A percentile compares a stretch with the other conserved stretches of the same genome.
phyloP scores from a whole-genome alignment of 306 rosid genomes.

The Citrullus amarus region DNA sequence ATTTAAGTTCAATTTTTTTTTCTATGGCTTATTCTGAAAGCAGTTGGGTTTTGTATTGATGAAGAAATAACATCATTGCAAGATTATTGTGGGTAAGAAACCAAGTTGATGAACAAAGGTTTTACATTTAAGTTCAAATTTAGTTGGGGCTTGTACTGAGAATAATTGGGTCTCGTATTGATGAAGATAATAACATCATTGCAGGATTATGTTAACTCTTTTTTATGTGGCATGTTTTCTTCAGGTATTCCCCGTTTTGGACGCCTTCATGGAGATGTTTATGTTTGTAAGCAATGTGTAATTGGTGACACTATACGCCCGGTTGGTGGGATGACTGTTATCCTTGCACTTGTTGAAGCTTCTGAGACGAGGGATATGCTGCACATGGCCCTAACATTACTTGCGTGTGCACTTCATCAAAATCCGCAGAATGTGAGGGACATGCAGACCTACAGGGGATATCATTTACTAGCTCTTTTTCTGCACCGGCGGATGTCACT shows the following conservation, averaged over 20 bases:
- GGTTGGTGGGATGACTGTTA: constrained; percentile 87
- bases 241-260: constrained; percentile 99
- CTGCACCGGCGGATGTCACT: constrained; percentile 79
- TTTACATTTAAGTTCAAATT: background rate
- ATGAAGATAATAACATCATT: background rate
- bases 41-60: background rate
- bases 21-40: background rate
- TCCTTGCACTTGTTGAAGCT: constrained; percentile 90
- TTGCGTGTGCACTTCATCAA: constrained; percentile 87
- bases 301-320: constrained; percentile 81
- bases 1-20: background rate
- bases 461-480: constrained; percentile 92
- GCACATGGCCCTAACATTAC: constrained; percentile 84
- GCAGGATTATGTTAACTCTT: background rate
- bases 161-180: background rate
- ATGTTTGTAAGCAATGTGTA: constrained; percentile 70
- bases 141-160: background rate
- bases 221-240: constrained; percentile 13
- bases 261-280: constrained; percentile 84
- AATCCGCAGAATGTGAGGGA: constrained; percentile 85
- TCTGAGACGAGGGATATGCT: constrained; percentile 93
- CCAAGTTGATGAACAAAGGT: background rate
- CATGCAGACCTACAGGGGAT: constrained; percentile 91
- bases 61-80: constrained; percentile 1
- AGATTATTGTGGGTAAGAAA: background rate